Evolutionary conservation across 768 basidiomycete genomes (phyloP).

Genomic region (Psilocybe subaeruginosa): DNA sequence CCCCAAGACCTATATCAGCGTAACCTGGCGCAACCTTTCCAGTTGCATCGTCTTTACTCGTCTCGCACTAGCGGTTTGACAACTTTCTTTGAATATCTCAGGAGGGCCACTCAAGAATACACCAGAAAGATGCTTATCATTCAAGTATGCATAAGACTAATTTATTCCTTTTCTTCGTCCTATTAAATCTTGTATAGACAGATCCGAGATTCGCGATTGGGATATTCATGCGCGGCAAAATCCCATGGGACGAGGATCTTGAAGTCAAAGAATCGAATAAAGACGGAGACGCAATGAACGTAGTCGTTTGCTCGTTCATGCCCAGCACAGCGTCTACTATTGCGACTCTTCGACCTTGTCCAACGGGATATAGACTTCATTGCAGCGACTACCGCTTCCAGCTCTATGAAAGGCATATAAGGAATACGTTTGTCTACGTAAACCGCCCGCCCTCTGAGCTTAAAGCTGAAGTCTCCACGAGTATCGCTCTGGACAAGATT

Average conservation of each 20-base stretch:
- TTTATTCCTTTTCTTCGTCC: neutral
- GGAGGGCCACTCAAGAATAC: slow-evolving; percentile 57
- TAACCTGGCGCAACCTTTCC: slow-evolving; percentile 52
- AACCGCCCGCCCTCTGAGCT: slow-evolving; percentile 48
- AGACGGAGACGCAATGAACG: slow-evolving; percentile 33
- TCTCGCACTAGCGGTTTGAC: slow-evolving; percentile 52
- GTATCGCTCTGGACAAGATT: slow-evolving; percentile 67
- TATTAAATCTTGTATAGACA: slow-evolving; percentile 37
- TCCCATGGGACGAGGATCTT: slow-evolving; percentile 62
- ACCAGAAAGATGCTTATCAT: slow-evolving; percentile 60
- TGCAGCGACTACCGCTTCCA: slow-evolving; percentile 60
- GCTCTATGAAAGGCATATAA: slow-evolving; percentile 54
- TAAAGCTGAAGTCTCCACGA: slow-evolving; percentile 50
- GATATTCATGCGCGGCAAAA: slow-evolving; percentile 63
- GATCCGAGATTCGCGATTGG: slow-evolving; percentile 65
- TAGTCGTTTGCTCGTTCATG: slow-evolving; percentile 67
- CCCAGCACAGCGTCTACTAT: slow-evolving; percentile 49
- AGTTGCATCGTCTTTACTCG: slow-evolving; percentile 63
- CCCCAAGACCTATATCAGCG: slow-evolving; percentile 52
- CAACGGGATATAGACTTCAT: slow-evolving; percentile 56
- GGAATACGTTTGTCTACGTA: slow-evolving; percentile 63
- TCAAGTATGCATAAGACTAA: slow-evolving; percentile 40
- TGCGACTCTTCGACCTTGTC: slow-evolving; percentile 53
- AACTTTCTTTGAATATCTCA: slow-evolving; percentile 66
- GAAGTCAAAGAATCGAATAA: slow-evolving; percentile 45